Base-by-base conservation (phyloP, 495 filamentous ascomycete genomes). In the Neurospora tetraspora region DNA sequence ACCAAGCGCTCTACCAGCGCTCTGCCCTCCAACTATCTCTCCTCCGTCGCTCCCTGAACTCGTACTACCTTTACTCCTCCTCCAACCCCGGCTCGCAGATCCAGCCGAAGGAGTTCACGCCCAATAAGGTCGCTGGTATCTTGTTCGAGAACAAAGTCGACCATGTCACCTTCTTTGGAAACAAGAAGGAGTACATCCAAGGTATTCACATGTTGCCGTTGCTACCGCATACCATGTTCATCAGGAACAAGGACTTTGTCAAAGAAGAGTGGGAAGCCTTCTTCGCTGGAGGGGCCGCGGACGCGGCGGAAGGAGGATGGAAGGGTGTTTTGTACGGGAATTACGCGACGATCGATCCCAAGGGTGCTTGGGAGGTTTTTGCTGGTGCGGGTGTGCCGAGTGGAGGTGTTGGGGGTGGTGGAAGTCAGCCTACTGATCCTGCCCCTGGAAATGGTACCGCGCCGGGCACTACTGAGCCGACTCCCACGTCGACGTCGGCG, bases 161-260 rank as follows among this genome's bases (percentile, higher is more conserved):
- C 79, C 96, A 98, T 80, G 92, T 91, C 10, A 99, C 96, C 2
- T 98, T 96, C 82, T 99, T 99, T 77, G 94, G 94, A 11, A 78
- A 79, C 70, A 91, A 93, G 72, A 83, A 88, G 3, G 93, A 97
- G 82, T 97, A 90, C 78, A 89, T 98, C 73, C 91, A 99, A 81
- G 96, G 92, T 70, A 98, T 99, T 72, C 96, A 99, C 83, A 99
- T 99, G 96, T 82, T 99, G 43, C 96, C 96, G 1, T 85, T 97
- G 68, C 86, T 92, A 40, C 93, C 96, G 1, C 85, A 85, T 71
- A 90, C 89, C 0, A 82, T 90, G 20, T 88, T 91, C 71, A 90
- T 89, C 4, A 89, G 96, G 20, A 85, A 85, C 2, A 76, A 78
- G n/a, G 81, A 82, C 0, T 98, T 97, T 75, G 93, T 96, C 4